Evolutionary conservation across 495 filamentous ascomycete genomes (phyloP), one percentile per base, ranked within the genome.

Genomic region (Lophiotrema nucula): DNA sequence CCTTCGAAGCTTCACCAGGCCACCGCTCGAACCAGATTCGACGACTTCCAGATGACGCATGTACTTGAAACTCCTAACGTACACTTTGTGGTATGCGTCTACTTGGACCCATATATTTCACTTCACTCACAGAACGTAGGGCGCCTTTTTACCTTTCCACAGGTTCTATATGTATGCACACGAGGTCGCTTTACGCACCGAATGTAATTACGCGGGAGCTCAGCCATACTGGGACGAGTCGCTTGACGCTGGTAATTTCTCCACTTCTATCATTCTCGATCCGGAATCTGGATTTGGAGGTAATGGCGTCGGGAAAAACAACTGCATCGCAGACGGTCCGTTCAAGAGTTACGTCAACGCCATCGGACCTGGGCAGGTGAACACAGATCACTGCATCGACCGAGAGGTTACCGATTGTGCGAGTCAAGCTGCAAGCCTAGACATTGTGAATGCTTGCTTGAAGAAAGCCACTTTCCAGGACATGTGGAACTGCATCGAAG

Each of bases 221-320:
- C 72, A 74, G 18, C 72, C 73, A 53, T 80, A 78, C 52, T 80
- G 78, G 78, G 67, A 79, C 46, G 76, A 79, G 46, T 10, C 63
- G 1, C 38, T 35, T 21, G 78, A 79, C 47, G 74, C 72, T 10
- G 75, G 69, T 35, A 58, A 69, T 5, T 73, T 78, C 33, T 53
- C 28, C 0, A 24, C 21, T 10, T 72, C 73, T 0, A 42, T 56
- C 0, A 26, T 79, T 2, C 72, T 79, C 37, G 69, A 71, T 41
- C 13, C 58, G 0, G 57, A 53, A 5, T 56, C 49, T 0, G 73
- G 75, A 26, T 79, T 81, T 37, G 77, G 78, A 1, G 77, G 77
- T 23, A 57, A 74, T 53, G 77, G 75, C 1, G 56, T 35, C 2
- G 70, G 64, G 4, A 11, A 19, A 6, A 33, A 49, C 2, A 39